phyloP scores from a whole-genome alignment of 768 basidiomycete species.

The Leccinum imitatum region DNA sequence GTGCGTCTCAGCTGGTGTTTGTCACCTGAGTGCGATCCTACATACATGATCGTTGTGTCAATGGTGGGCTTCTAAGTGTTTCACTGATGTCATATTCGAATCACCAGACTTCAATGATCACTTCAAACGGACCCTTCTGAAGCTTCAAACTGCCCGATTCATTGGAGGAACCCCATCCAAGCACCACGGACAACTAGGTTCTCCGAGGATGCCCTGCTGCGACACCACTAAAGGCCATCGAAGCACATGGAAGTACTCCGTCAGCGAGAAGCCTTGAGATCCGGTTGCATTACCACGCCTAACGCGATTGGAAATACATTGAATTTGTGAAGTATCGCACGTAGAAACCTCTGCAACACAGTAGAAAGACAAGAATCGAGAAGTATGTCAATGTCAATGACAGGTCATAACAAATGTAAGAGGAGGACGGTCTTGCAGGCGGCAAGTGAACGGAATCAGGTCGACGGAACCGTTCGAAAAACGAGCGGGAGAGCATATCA shows the following conservation, averaged over 20 bases:
- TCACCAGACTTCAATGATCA: background rate
- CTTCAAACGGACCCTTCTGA: background rate
- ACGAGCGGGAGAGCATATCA: slow-evolving; percentile 28
- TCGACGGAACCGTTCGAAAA: slow-evolving; percentile 18
- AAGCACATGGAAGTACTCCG: background rate
- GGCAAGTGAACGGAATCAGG: slow-evolving; percentile 12
- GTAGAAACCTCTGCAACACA: slow-evolving; percentile 10
- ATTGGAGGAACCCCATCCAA: background rate
- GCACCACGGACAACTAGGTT: background rate
- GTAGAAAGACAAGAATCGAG: slow-evolving; percentile 14
- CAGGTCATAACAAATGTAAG: slow-evolving; percentile 20
- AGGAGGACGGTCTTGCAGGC: slow-evolving; percentile 11
- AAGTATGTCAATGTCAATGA: slow-evolving; percentile 22
- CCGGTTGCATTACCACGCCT: slow-evolving; percentile 3
- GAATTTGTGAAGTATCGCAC: slow-evolving; percentile 9
- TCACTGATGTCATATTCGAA: background rate
- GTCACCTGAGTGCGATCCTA: background rate
- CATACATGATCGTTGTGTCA: background rate
- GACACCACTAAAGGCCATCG: background rate
- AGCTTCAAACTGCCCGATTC: background rate
- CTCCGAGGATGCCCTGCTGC: background rate
- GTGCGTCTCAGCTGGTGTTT: background rate
- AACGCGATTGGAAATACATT: slow-evolving; percentile 23
- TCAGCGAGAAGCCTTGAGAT: slow-evolving; percentile 1
- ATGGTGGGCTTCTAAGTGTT: background rate